Percentiles rank a stretch among this genome's conserved stretches.
These are phyloP conservation scores for Purshia tridentata DNA, from an alignment of 306 rosid species.

Conservation along the genomic window DNA sequence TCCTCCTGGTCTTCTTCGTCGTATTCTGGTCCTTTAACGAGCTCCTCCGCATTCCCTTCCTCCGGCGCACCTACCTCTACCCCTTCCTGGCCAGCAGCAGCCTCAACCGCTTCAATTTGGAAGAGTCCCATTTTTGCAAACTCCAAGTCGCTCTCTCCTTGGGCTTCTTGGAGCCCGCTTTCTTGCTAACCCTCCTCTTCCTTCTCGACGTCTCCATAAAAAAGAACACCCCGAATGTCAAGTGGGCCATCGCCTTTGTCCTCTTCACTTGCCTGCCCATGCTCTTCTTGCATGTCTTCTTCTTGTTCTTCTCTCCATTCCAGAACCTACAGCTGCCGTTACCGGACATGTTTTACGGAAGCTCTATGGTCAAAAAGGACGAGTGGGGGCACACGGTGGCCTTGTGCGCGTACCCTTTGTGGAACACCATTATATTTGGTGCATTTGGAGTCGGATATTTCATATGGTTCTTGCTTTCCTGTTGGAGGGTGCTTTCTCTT, in stretches of 20 bases:
- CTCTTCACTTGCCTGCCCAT: constrained; percentile 42
- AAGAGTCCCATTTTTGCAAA: constrained; percentile 50
- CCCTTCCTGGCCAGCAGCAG: constrained; percentile 25
- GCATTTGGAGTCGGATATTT: constrained; percentile 40
- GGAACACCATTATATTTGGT: constrained; percentile 45
- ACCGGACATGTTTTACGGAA: constrained; percentile 30
- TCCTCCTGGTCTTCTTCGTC: constrained; percentile 60
- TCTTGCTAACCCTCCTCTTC: constrained; percentile 59
- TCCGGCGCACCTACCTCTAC: constrained; percentile 36
- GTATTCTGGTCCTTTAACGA: constrained; percentile 63
- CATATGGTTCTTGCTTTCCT: constrained; percentile 51
- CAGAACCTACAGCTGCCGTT: constrained; percentile 24
- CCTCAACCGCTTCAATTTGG: neutral
- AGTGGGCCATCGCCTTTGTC: constrained; percentile 38
- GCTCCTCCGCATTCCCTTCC: constrained; percentile 51
- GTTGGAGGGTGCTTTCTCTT: constrained; percentile 56
- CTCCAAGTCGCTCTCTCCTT: constrained; percentile 47
- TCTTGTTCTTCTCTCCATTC: constrained; percentile 36
- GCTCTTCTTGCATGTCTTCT: constrained; percentile 25
- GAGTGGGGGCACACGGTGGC: constrained; percentile 15
- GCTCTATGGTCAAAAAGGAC: constrained; percentile 1
- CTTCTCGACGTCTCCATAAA: constrained; percentile 61
- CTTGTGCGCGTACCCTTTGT: constrained; percentile 55
- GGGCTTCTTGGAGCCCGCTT: constrained; percentile 76
- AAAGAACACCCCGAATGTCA: constrained; percentile 33